Percentiles rank a stretch among this genome's conserved stretches.
Evolutionary conservation across 1,284 basidiomycete species (phyloP).

Genomic region (Hortiboletus rubellus): DNA sequence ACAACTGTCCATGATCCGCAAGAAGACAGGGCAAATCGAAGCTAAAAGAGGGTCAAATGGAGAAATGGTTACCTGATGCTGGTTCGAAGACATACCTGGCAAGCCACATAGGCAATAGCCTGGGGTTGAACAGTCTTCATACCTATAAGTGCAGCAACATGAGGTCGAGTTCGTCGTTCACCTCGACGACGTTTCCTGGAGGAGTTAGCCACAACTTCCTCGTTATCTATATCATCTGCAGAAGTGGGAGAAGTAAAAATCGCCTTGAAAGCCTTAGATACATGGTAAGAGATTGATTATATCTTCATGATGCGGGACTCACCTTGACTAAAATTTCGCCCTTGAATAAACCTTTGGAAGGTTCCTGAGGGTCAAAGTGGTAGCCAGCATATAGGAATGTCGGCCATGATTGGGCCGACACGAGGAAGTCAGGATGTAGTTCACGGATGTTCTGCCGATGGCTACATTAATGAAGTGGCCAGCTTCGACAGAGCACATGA

Average conservation of each 20-base stretch:
- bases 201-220: not conserved
- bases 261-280: not conserved
- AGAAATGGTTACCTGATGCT: too few species aligned
- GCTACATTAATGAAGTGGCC: not conserved
- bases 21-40: too few species aligned
- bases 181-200: not conserved
- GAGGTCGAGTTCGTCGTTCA: not conserved
- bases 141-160: not conserved
- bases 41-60: too few species aligned
- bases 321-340: too few species aligned
- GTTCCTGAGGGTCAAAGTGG: too few species aligned
- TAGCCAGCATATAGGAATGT: too few species aligned
- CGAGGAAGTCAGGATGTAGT: too few species aligned
- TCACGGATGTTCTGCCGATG: not conserved
- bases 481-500: not conserved
- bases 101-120: constrained; percentile 4
- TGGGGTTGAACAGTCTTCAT: not conserved
- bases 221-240: not conserved
- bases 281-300: not conserved
- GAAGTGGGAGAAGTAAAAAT: not conserved
- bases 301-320: not conserved
- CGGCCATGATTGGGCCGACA: too few species aligned
- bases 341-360: too few species aligned
- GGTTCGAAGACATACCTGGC: not conserved
- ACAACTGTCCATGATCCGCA: too few species aligned